These are phyloP conservation scores for Barbarea vulgaris DNA, from an alignment of 345 rosid genomes.

Conservation along the genomic window DNA sequence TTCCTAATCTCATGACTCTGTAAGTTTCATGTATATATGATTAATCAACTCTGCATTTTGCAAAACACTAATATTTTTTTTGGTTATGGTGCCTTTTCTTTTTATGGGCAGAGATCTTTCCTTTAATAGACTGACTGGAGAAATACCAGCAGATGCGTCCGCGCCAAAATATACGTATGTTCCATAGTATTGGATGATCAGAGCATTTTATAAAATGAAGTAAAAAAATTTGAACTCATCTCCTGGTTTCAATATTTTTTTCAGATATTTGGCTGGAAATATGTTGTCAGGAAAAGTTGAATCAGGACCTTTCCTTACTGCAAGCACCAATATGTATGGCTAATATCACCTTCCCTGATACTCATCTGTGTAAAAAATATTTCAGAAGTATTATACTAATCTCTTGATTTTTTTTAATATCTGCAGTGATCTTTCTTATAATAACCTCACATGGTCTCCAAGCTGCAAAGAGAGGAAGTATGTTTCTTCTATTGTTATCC, in stretches of 20 bases:
- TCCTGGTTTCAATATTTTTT: not conserved
- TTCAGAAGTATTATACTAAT: not conserved
- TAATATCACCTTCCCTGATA: not conserved
- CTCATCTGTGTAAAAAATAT: not conserved
- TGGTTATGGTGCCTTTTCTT: not conserved
- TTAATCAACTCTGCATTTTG: not conserved
- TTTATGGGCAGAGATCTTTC: slow-evolving; percentile 37
- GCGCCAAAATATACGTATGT: slow-evolving; percentile 37
- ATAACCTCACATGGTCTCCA: slow-evolving; percentile 42
- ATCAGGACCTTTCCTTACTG: slow-evolving; percentile 41
- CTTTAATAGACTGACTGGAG: slow-evolving; percentile 40
- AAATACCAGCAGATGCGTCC: slow-evolving; percentile 30
- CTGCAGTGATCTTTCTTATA: slow-evolving; percentile 44
- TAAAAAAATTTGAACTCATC: not conserved
- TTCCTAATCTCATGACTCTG: slow-evolving; percentile 39
- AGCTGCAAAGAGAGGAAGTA: slow-evolving; percentile 38
- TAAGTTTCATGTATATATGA: slow-evolving; percentile 16
- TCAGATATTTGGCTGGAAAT: slow-evolving; percentile 43
- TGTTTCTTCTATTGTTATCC: slow-evolving; percentile 4
- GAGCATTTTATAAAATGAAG: not conserved
- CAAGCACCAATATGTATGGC: slow-evolving; percentile 42
- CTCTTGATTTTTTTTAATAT: not conserved
- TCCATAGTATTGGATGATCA: not conserved
- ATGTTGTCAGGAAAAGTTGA: slow-evolving; percentile 39
- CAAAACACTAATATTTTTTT: not conserved